Base-by-base conservation (phyloP, 2,329 filamentous ascomycete genomes). In the Zasmidium cellare region DNA sequence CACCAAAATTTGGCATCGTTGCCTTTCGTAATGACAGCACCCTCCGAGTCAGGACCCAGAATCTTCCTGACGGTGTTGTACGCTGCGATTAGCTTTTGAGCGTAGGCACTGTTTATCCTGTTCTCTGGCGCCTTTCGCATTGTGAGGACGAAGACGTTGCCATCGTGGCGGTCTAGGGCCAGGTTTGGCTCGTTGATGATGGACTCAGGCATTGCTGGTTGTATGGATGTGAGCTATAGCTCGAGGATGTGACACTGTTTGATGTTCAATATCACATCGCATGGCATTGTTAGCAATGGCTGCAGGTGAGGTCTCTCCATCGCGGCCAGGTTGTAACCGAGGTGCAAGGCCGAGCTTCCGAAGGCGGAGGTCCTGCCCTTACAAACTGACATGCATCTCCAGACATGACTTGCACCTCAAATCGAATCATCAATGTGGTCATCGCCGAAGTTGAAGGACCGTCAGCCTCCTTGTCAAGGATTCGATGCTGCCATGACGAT, bases 71-170 rank as follows among this genome's bases (percentile, higher is more conserved):
- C 77, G 18, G 74, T 71, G 61, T 76, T 76, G 55, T 81, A 78
- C 1, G 81, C 79, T 31, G 72, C 67, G 60, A 84, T 83, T 38
- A 84, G 77, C 59, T 82, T 80, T 67, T 83, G 81, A 45, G 79
- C 78, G 60, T 79, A 82, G 7, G 69, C 71, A 16, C 75, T 74
- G 64, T 80, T 82, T 49, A 84, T 66, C 20, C 81, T 75, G 66
- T 84, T 84, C 66, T 84, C 82, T 1, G 80, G 80, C 9, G 78
- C 73, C 63, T 82, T 82, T 52, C 80, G 76, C 75, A 84, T 79
- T 9, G 80, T 83, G 50, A 84, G 76, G 53, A 84, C 72, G 66
- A 81, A 83, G 61, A 82, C 70, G 59, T 78, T 76, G 61, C 75
- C 77, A 25, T 65, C 60, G 69, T 79, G 69, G 55, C 77, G 77